These are phyloP conservation scores for Cytospora mali DNA, from an alignment of 2,329 filamentous ascomycete species.

Conservation along the genomic window DNA sequence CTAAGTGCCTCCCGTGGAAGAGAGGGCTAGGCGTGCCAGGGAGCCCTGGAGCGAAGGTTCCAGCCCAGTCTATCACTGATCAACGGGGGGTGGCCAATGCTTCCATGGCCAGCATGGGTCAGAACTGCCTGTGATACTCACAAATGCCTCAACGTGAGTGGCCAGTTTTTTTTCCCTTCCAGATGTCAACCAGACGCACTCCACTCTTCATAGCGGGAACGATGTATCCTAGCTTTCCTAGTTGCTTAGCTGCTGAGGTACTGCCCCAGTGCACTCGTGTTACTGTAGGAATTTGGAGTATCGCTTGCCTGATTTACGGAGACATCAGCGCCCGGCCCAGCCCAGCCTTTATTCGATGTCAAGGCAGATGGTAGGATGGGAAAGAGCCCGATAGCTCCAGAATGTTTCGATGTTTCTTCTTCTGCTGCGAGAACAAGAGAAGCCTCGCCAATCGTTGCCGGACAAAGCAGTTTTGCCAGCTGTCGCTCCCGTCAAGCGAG, in stretches of 20 bases:
- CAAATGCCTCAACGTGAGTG: constrained; percentile 17
- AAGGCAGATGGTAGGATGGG: constrained; percentile 5
- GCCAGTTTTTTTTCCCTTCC: neutral
- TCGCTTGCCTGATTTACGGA: neutral
- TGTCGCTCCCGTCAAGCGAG: neutral
- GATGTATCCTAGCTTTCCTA: no score
- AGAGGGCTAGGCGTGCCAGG: neutral
- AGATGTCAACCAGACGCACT: neutral
- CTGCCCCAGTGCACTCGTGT: no score
- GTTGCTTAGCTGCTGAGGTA: no score
- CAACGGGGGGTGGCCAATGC: constrained; percentile 1
- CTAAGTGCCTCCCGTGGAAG: neutral
- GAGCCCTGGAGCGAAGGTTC: neutral
- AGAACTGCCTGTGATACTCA: constrained; percentile 1
- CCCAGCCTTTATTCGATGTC: neutral
- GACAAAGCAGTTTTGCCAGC: constrained; percentile 4
- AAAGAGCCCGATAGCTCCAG: neutral
- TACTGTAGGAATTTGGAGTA: neutral
- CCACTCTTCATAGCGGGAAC: neutral
- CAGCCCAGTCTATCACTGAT: neutral
- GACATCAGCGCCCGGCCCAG: neutral
- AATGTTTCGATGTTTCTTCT: neutral
- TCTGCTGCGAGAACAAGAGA: neutral
- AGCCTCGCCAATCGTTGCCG: constrained; percentile 3
- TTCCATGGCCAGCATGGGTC: constrained; percentile 1